Evolutionary conservation across 2,329 filamentous ascomycete species (phyloP).

Genomic region (Rutstroemia sp.): DNA sequence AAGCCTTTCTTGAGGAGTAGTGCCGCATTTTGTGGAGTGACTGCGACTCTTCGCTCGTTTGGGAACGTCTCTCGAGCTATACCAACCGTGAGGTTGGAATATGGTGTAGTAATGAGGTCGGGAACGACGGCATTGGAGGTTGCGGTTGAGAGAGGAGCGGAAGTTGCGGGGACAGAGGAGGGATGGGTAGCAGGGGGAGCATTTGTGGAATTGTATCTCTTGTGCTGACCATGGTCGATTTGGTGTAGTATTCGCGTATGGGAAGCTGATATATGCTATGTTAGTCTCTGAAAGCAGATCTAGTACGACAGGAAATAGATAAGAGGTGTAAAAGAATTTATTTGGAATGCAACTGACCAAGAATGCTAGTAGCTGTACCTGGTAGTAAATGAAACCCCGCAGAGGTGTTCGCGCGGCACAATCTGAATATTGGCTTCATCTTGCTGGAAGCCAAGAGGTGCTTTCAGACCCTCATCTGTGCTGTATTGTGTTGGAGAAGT

Average conservation of each 20-base stretch:
- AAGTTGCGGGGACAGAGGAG: background rate
- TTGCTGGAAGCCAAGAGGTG: constrained; percentile 6
- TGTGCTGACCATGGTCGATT: background rate
- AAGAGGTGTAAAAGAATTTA: background rate
- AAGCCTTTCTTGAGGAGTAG: constrained; percentile 83
- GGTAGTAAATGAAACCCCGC: background rate
- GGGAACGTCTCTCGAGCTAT: constrained; percentile 73
- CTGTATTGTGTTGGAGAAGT: too few relatives aligned
- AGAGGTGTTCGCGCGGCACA: constrained; percentile 3
- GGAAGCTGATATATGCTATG: background rate
- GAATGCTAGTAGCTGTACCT: background rate
- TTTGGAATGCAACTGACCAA: constrained; percentile 3
- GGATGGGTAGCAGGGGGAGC: background rate
- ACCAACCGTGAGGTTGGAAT: constrained; percentile 66
- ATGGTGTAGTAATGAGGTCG: constrained; percentile 40
- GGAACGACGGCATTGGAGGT: background rate
- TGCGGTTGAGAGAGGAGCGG: constrained; percentile 1
- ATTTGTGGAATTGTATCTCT: constrained; percentile 1
- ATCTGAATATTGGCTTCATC: constrained; percentile 8
- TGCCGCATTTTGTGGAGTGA: constrained; percentile 77
- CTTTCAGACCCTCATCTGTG: constrained; percentile 8
- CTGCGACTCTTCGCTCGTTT: constrained; percentile 73
- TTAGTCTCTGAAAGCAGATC: background rate
- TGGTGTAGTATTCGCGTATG: background rate
- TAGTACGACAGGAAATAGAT: background rate